Evolutionary conservation across 2,329 filamentous ascomycete genomes (phyloP), one percentile per base, ranked within the genome.

Genomic region (Ciborinia camelliae): DNA sequence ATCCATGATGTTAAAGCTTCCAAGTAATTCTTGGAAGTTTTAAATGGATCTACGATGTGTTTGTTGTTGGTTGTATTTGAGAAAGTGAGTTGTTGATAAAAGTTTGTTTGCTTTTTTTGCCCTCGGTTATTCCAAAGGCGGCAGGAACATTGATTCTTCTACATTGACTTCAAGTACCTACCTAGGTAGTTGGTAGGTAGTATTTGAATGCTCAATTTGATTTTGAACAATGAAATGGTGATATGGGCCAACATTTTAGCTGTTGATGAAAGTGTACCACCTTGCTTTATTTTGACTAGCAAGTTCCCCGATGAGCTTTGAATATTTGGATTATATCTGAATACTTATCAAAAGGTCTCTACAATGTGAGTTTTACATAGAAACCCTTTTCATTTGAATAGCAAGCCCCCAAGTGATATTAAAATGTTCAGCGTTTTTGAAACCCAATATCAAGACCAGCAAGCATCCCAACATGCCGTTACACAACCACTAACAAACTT

Each of bases 121-220:
- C 14, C 20, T 37, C 20, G 45, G 18, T 51, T 39, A 30, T 53
- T 39, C 20, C n/a, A n/a, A 37, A 47, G 47, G 30, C n/a, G 58
- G 48, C 12, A 61, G 48, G 58, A 37, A 53, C 45, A 28, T 61
- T 39, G 18, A n/a, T 37, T 30, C 48, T 39, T 41, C 41, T 30
- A n/a, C 43, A 47, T 10, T 47, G n/a, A n/a, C n/a, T n/a, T n/a
- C n/a, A n/a, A n/a, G n/a, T n/a, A n/a, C n/a, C n/a, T n/a, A n/a
- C n/a, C n/a, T n/a, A n/a, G n/a, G n/a, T n/a, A n/a, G n/a, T n/a
- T n/a, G n/a, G n/a, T n/a, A n/a, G n/a, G n/a, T n/a, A n/a, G n/a
- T n/a, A n/a, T n/a, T n/a, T 37, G 35, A 37, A 37, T 37, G 3
- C 14, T 37, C 35, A 37, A 12, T 37, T 37, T 37, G 7, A 10